Evolutionary conservation across 768 basidiomycete species (phyloP).

Genomic region (Naganishia kalamii): DNA sequence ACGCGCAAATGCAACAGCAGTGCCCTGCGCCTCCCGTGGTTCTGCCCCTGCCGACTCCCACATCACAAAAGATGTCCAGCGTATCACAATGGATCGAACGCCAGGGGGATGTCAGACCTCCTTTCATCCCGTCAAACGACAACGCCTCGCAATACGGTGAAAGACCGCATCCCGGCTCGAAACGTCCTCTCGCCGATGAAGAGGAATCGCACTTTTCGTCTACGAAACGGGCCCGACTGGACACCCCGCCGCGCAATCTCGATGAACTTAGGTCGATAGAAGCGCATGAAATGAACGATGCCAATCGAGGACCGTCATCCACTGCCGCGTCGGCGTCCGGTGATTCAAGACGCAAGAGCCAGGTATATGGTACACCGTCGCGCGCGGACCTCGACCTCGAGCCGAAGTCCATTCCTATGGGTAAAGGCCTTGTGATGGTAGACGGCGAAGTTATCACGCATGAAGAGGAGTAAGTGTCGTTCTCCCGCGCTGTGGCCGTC

Average conservation of each 20-base stretch:
- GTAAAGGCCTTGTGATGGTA: constrained; percentile 11
- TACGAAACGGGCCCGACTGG: neutral
- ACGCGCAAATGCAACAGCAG: neutral
- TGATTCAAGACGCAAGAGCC: neutral
- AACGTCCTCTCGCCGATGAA: neutral
- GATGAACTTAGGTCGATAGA: neutral
- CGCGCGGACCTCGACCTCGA: neutral
- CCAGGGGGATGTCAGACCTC: neutral
- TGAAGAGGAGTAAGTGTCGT: constrained; percentile 16
- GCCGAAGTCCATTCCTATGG: constrained; percentile 10
- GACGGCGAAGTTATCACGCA: constrained; percentile 22
- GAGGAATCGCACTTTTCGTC: neutral
- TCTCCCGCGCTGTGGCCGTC: too few relatives aligned
- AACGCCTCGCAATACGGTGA: neutral
- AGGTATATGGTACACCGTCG: neutral
- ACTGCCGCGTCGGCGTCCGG: neutral
- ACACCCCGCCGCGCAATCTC: neutral
- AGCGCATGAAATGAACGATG: neutral
- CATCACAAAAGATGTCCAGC: neutral
- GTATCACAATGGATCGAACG: constrained; percentile 1
- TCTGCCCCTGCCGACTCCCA: neutral
- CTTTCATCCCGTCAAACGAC: too few relatives aligned
- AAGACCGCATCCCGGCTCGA: neutral
- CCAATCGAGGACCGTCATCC: neutral
- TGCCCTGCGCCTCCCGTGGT: neutral